These are phyloP conservation scores for Solioccasus polychromus DNA, from an alignment of 768 basidiomycete genomes.

Conservation along the genomic window DNA sequence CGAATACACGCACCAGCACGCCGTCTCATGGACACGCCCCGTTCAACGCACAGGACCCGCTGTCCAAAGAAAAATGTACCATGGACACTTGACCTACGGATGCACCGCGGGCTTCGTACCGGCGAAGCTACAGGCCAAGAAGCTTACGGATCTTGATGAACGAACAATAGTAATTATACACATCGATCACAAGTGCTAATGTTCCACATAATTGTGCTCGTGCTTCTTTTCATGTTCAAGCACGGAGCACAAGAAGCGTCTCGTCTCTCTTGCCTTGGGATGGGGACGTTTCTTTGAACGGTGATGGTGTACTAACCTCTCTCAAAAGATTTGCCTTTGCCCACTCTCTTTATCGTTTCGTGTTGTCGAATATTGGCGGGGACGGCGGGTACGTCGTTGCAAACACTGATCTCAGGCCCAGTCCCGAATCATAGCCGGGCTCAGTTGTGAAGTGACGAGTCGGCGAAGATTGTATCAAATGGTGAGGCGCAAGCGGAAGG, in stretches of 20 bases:
- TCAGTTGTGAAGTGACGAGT: too few relatives aligned
- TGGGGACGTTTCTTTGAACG: conserved; percentile 40
- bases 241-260: conserved; percentile 53
- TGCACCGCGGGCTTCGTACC: conserved; percentile 55
- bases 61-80: too few relatives aligned
- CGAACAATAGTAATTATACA: conserved; percentile 53
- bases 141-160: conserved; percentile 59
- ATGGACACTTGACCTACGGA: too few relatives aligned
- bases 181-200: conserved; percentile 3
- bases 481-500: too few relatives aligned
- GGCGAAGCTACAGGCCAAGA: conserved; percentile 46
- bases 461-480: too few relatives aligned
- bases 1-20: too few relatives aligned
- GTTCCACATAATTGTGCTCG: conserved; percentile 50
- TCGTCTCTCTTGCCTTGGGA: conserved; percentile 69
- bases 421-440: too few relatives aligned
- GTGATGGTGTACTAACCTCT: conserved; percentile 13
- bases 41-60: too few relatives aligned
- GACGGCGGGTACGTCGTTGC: too few relatives aligned
- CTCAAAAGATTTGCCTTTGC: conserved; percentile 14
- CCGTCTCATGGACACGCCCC: too few relatives aligned
- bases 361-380: too few relatives aligned
- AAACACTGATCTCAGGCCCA: too few relatives aligned
- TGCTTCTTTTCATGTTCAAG: conserved; percentile 39
- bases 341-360: not conserved